A percentile compares a stretch with the other conserved stretches of the same genome.
phyloP scores from a whole-genome alignment of 2,329 filamentous ascomycete species.

The Curvularia spicifera region DNA sequence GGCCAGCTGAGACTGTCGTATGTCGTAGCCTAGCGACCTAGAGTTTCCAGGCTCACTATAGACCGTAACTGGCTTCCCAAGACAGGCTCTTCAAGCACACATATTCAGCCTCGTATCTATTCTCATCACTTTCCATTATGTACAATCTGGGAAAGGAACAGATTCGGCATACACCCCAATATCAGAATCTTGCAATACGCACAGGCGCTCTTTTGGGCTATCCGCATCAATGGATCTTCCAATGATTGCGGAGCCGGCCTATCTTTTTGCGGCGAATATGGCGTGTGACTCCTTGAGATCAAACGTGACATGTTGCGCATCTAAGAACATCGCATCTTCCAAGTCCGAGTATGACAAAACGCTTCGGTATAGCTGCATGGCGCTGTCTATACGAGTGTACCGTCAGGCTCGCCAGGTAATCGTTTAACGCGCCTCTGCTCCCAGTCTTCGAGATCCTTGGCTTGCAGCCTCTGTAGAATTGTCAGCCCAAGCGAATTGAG shows the following conservation, averaged over 20 bases:
- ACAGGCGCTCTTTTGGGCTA: neutral
- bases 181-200: neutral
- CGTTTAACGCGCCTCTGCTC: conserved; percentile 94
- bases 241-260: neutral
- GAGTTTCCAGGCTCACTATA: neutral
- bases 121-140: neutral
- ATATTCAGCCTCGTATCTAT: neutral
- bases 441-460: conserved; percentile 94
- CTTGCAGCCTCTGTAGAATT: conserved; percentile 70
- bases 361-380: neutral
- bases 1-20: neutral
- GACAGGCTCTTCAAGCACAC: neutral
- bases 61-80: neutral
- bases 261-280: conserved; percentile 1
- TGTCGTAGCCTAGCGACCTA: neutral
- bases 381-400: conserved; percentile 61
- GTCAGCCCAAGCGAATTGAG: conserved; percentile 15
- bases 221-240: neutral
- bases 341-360: neutral
- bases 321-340: neutral
- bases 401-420: conserved; percentile 88
- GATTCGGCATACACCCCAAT: neutral
- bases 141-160: neutral
- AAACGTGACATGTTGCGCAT: neutral
- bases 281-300: neutral